Conservation (phyloP, 345 rosid species). For the Ceriops decandra region DNA sequence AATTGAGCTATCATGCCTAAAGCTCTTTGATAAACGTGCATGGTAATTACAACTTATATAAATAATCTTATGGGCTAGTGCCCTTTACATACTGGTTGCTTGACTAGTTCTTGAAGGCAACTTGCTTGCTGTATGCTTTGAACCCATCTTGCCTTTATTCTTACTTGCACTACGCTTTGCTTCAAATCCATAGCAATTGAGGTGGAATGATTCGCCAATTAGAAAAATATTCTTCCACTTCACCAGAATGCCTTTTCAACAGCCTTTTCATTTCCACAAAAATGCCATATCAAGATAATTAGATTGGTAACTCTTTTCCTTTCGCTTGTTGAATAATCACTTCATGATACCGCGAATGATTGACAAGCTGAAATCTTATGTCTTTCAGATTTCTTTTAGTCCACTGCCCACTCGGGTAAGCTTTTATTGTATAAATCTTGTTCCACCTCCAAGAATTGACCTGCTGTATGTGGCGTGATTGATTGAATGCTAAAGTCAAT, state of each 20-base stretch:
- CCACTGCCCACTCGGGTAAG: too few relatives aligned
- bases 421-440: too few relatives aligned
- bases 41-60: background rate
- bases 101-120: constrained; percentile 26
- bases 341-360: too few relatives aligned
- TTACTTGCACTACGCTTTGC: constrained; percentile 39
- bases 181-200: constrained; percentile 36
- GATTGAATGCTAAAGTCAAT: too few relatives aligned
- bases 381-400: too few relatives aligned
- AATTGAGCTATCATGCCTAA: background rate
- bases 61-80: background rate
- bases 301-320: too few relatives aligned
- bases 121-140: constrained; percentile 36
- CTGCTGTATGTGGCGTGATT: too few relatives aligned
- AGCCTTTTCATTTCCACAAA: constrained; percentile 28
- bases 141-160: constrained; percentile 45
- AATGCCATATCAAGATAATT: constrained; percentile 23
- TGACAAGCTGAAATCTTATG: too few relatives aligned
- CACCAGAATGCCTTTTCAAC: constrained; percentile 11
- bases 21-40: too few relatives aligned
- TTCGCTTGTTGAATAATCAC: too few relatives aligned
- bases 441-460: too few relatives aligned
- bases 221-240: constrained; percentile 33
- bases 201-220: constrained; percentile 1
- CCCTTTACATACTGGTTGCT: constrained; percentile 20